These are phyloP conservation scores for Zanthoxylum bungeanum DNA, from an alignment of 345 rosid genomes.

Conservation along the genomic window DNA sequence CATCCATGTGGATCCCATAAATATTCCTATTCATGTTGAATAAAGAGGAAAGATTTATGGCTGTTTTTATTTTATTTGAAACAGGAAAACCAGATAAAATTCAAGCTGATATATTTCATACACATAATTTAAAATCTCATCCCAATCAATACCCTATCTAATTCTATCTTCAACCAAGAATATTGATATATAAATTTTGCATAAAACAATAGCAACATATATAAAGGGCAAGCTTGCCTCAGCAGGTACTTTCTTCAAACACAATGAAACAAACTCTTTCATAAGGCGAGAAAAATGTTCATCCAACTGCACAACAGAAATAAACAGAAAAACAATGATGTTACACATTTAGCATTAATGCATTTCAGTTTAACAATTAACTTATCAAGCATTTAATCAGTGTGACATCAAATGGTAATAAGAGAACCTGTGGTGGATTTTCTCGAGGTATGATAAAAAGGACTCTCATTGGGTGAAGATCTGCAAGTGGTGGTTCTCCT, in stretches of 20 bases:
- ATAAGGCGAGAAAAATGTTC: slow-evolving; percentile 97
- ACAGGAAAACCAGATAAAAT: neutral
- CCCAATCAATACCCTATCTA: neutral
- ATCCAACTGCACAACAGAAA: slow-evolving; percentile 71
- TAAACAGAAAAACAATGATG: slow-evolving; percentile 17
- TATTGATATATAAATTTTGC: neutral
- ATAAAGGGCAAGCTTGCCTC: slow-evolving; percentile 60
- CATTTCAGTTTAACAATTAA: slow-evolving; percentile 7
- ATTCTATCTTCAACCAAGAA: neutral
- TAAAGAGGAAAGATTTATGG: neutral
- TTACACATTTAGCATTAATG: neutral
- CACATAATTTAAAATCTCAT: neutral
- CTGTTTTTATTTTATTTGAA: neutral
- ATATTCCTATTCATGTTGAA: neutral
- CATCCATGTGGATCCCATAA: neutral
- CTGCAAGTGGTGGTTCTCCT: slow-evolving; percentile 99
- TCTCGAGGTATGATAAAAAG: slow-evolving; percentile 99
- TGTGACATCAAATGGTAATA: slow-evolving; percentile 25
- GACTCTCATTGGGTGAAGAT: slow-evolving; percentile 99
- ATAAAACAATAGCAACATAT: neutral
- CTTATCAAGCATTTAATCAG: slow-evolving; percentile 14
- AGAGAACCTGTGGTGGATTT: slow-evolving; percentile 99
- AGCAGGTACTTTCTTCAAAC: slow-evolving; percentile 86
- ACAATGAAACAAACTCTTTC: slow-evolving; percentile 93
- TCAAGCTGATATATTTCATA: neutral